A percentile compares a stretch with the other conserved stretches of the same genome.
These are phyloP conservation scores for Penicillium lividum DNA, from an alignment of 495 filamentous ascomycete species.

Conservation along the genomic window DNA sequence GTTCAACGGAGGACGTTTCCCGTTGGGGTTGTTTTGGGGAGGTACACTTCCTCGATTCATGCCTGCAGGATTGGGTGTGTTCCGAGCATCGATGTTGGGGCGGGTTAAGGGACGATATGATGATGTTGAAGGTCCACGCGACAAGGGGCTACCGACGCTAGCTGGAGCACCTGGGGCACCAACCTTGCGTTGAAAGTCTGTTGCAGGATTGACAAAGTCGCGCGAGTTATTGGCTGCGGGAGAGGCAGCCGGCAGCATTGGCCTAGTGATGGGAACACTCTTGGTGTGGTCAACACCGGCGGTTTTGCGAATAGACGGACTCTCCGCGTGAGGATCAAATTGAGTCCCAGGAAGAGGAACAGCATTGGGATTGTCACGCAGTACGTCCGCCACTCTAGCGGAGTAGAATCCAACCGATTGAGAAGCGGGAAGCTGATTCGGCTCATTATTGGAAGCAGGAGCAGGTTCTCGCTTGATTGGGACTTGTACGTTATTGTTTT, in stretches of 20 bases:
- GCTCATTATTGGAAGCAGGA: constrained; percentile 28
- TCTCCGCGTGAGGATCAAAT: constrained; percentile 83
- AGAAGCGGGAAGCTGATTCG: constrained; percentile 32
- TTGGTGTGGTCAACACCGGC: constrained; percentile 82
- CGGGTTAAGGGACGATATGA: constrained; percentile 48
- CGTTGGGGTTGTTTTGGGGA: constrained; percentile 38
- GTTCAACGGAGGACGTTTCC: constrained; percentile 49
- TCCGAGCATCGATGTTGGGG: constrained; percentile 37
- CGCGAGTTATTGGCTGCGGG: constrained; percentile 28
- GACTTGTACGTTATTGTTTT: constrained; percentile 20
- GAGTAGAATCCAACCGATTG: constrained; percentile 71
- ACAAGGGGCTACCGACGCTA: constrained; percentile 39
- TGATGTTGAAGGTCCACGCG: constrained; percentile 40
- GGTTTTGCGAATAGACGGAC: constrained; percentile 85
- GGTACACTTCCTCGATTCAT: constrained; percentile 25
- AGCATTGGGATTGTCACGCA: constrained; percentile 47
- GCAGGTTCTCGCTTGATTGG: constrained; percentile 32
- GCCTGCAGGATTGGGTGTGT: constrained; percentile 18
- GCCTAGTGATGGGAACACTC: constrained; percentile 61
- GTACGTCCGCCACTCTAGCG: constrained; percentile 62
- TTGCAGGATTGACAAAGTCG: constrained; percentile 68
- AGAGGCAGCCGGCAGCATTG: constrained; percentile 35
- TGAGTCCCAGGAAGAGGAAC: constrained; percentile 50
- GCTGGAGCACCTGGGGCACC: constrained; percentile 61
- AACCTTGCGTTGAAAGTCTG: constrained; percentile 68